These are phyloP conservation scores for Termitomyces sp. DNA, from an alignment of 768 basidiomycete genomes.

Conservation along the genomic window DNA sequence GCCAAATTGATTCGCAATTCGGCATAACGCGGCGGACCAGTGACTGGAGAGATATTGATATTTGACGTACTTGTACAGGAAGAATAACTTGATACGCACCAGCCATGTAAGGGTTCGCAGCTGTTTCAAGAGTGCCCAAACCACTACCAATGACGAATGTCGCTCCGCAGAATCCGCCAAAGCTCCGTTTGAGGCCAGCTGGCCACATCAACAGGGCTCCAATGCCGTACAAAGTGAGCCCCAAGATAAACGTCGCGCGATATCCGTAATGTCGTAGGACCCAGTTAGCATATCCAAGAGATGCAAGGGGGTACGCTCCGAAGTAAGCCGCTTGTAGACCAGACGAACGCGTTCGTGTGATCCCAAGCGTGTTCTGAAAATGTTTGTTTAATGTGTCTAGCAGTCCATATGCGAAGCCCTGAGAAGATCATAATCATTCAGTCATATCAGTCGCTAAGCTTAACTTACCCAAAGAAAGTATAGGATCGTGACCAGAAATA, in stretches of 20 bases:
- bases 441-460: neutral
- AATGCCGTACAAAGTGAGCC: slow-evolving; percentile 24
- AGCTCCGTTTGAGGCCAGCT: slow-evolving; percentile 25
- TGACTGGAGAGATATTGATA: slow-evolving; percentile 13
- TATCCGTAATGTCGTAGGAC: slow-evolving; percentile 27
- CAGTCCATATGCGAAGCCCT: slow-evolving; percentile 30
- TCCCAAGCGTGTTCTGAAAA: slow-evolving; percentile 26
- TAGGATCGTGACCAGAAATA: slow-evolving; percentile 29
- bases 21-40: slow-evolving; percentile 28
- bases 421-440: neutral
- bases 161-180: slow-evolving; percentile 30
- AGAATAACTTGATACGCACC: slow-evolving; percentile 11
- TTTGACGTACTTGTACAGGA: neutral
- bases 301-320: slow-evolving; percentile 29
- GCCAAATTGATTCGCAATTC: slow-evolving; percentile 29
- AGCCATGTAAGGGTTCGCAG: slow-evolving; percentile 31
- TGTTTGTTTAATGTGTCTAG: slow-evolving; percentile 31
- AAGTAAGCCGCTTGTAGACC: slow-evolving; percentile 31
- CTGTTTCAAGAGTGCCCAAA: slow-evolving; percentile 26
- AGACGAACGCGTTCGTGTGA: slow-evolving; percentile 28
- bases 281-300: slow-evolving; percentile 29
- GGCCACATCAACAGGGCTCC: slow-evolving; percentile 32
- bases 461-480: slow-evolving; percentile 29
- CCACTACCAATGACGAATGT: slow-evolving; percentile 31
- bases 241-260: slow-evolving; percentile 28